Evolutionary conservation across 441 rosid species (phyloP), one percentile per base, ranked within the genome.

Genomic region (Erodium texanum): DNA sequence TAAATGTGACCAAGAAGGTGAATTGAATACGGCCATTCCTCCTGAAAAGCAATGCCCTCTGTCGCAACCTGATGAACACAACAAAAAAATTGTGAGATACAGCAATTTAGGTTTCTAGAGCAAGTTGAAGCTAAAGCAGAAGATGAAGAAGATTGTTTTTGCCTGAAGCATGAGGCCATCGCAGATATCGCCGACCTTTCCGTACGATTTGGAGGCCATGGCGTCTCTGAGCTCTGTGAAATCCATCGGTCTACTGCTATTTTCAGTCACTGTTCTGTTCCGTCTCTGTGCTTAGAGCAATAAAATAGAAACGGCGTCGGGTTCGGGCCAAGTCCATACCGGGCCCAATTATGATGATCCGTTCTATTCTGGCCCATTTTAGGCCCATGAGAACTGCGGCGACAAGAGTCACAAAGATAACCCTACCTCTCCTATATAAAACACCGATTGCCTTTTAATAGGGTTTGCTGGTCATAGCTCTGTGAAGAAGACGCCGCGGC

Each of bases 21-120:
- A 76, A 93, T 78, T 2, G 80, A 80, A 68, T 85, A 93, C 65
- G 96, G 97, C 98, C 98, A 93, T 24, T 93, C 92, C 66, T 82
- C 92, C 62, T 87, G 92, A 76, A 81, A 87, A 14, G 84, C 70
- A 66, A 81, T 45, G 32, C 95, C 96, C 54, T 90, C 95, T 6
- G 87, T 74, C 0, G 96, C 82, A 45, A 79, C 86, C 98, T 93
- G 80, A 38, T 15, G 7, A 24, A 27, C 18, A 5, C 54, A 11
- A 75, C 29, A 27, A 16, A 41, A 9, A 12, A 23, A 48, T 11
- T 6, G 67, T 54, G 22, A 11, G 48, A 45, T 5, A 32, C 29
- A 38, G 61, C 9, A 29, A 48, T 58, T 71, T 12, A 63, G 68
- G 70, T 68, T 24, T 74, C 43, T 15, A 18, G 29, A 27, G 4